Evolutionary conservation across 2,329 filamentous ascomycete species (phyloP).

Genomic region (Monascus ruber): DNA sequence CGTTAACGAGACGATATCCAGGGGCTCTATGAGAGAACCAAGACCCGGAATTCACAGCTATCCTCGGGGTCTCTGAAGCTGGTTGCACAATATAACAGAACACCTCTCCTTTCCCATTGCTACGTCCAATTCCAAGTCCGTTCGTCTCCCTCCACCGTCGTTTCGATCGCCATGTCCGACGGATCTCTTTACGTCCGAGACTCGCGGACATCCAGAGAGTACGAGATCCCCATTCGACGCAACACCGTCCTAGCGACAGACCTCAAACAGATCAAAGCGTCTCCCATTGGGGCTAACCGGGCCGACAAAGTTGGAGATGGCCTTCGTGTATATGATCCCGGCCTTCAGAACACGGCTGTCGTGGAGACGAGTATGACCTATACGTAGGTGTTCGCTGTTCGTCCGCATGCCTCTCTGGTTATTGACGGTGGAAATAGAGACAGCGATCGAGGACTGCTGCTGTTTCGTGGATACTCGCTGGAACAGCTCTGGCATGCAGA

Average conservation of each 20-base stretch:
- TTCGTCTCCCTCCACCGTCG: too few species aligned
- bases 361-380: constrained; percentile 19
- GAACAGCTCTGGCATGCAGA: constrained; percentile 19
- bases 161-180: constrained; percentile 5
- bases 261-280: constrained; percentile 16
- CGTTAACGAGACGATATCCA: too few species aligned
- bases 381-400: constrained; percentile 12
- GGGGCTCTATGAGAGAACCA: too few species aligned
- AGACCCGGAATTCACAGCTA: too few species aligned
- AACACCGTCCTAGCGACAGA: constrained; percentile 19
- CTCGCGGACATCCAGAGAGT: constrained; percentile 15
- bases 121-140: too few species aligned
- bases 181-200: constrained; percentile 13
- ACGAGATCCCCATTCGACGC: constrained; percentile 17
- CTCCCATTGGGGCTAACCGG: constrained; percentile 5
- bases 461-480: constrained; percentile 19
- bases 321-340: constrained; percentile 23
- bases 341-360: constrained; percentile 22
- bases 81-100: too few species aligned
- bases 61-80: too few species aligned
- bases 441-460: constrained; percentile 13
- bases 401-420: background rate
- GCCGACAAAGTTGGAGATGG: constrained; percentile 15
- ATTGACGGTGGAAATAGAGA: constrained; percentile 10
- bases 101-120: too few species aligned